A percentile compares a stretch with the other conserved stretches of the same genome.
These are phyloP conservation scores for Amanita rimosa DNA, from an alignment of 768 basidiomycete species.

Conservation along the genomic window DNA sequence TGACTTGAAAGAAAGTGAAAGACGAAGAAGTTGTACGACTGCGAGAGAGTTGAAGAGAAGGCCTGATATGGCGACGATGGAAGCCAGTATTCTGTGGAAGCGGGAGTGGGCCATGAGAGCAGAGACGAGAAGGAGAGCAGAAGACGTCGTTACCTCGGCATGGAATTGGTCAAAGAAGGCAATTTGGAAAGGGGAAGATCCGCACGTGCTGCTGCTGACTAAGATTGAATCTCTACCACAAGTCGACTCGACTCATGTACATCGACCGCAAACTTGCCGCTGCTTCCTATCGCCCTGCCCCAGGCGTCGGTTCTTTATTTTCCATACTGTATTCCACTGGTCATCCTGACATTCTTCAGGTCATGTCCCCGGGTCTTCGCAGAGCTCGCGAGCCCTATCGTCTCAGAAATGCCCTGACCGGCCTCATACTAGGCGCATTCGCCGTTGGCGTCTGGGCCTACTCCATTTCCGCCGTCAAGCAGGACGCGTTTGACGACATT, in stretches of 20 bases:
- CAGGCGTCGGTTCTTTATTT: constrained; percentile 27
- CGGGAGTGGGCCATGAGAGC: background rate
- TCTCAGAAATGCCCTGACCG: constrained; percentile 69
- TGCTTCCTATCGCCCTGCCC: constrained; percentile 40
- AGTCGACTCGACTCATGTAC: too few species aligned
- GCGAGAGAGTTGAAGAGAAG: constrained; percentile 13
- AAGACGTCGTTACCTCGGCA: constrained; percentile 1
- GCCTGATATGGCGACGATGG: constrained; percentile 17
- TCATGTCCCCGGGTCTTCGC: constrained; percentile 79
- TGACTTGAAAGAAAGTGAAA: constrained; percentile 14
- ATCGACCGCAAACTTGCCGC: constrained; percentile 30
- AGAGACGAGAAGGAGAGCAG: background rate
- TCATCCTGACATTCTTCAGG: constrained; percentile 23
- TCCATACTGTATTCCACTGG: background rate
- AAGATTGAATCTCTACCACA: background rate
- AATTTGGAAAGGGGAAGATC: background rate
- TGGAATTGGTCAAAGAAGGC: constrained; percentile 1
- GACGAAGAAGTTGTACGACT: constrained; percentile 13
- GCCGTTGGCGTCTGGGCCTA: constrained; percentile 81
- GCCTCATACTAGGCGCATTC: constrained; percentile 59
- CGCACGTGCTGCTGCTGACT: background rate
- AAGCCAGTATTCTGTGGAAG: constrained; percentile 15
- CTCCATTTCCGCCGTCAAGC: constrained; percentile 88
- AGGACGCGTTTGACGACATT: constrained; percentile 84
- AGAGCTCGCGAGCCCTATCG: constrained; percentile 84